Evolutionary conservation across 208 protist genomes (phyloP).

Genomic region (Trichomonas tenax): DNA sequence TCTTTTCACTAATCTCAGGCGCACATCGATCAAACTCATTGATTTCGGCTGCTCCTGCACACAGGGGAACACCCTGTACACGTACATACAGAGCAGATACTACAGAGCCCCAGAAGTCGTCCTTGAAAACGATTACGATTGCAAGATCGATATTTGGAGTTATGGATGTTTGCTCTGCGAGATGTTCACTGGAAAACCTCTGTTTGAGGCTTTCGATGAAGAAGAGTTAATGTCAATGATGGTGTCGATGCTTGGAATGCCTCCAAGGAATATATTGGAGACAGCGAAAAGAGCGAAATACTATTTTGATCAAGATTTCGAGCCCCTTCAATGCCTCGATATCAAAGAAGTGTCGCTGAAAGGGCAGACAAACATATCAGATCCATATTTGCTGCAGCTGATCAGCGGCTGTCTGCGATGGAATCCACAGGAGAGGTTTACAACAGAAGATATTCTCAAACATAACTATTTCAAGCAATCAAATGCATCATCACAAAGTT

Average conservation of each 20-base stretch:
- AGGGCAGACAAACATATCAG: not conserved
- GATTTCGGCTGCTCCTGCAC: slow-evolving; percentile 42
- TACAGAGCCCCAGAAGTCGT: slow-evolving; percentile 9
- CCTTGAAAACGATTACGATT: not conserved
- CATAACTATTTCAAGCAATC: not conserved
- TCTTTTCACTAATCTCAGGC: not conserved
- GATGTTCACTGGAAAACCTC: slow-evolving; percentile 26
- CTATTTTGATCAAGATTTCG: not conserved
- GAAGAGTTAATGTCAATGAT: slow-evolving; percentile 28
- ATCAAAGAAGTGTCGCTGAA: not conserved
- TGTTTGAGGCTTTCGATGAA: slow-evolving; percentile 33
- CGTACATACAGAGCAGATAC: slow-evolving; percentile 39
- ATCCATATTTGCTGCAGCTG: not conserved
- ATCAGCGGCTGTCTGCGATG: not conserved
- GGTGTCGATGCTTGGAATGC: not conserved
- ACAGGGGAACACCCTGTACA: slow-evolving; percentile 38
- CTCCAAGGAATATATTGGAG: not conserved
- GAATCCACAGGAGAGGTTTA: not conserved
- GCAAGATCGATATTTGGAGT: slow-evolving; percentile 30
- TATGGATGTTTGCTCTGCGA: slow-evolving; percentile 34
- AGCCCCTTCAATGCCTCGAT: not conserved
- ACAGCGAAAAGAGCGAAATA: not conserved
- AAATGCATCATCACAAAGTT: not conserved
- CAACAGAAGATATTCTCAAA: not conserved
- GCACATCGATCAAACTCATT: slow-evolving; percentile 36